These are phyloP conservation scores for Aquanectria penicillioides DNA, from an alignment of 2,329 filamentous ascomycete species.

Conservation along the genomic window DNA sequence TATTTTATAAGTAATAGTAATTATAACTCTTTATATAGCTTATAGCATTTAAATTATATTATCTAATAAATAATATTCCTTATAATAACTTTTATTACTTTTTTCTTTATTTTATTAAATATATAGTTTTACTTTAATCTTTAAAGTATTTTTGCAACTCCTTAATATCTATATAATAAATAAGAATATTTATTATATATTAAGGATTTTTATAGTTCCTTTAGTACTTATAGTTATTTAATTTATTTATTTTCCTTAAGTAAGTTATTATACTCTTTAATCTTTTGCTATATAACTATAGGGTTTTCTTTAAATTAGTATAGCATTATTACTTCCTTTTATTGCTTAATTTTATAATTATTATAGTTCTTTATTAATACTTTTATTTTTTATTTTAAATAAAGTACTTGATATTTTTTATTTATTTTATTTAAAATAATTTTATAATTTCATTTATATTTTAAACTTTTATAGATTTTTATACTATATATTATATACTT, in stretches of 20 bases:
- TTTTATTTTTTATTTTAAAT: neutral
- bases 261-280: no score
- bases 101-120: slow-evolving; percentile 5
- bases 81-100: slow-evolving; percentile 12
- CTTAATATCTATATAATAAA: slow-evolving; percentile 16
- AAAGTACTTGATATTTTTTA: neutral
- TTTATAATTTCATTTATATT: neutral
- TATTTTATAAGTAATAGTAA: slow-evolving; percentile 9
- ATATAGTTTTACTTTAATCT: slow-evolving; percentile 7
- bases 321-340: neutral
- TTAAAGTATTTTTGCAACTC: slow-evolving; percentile 20
- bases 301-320: no score
- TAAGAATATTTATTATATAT: slow-evolving; percentile 15
- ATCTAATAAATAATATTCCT: slow-evolving; percentile 8
- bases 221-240: neutral
- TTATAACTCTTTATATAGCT: slow-evolving; percentile 24
- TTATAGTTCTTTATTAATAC: neutral
- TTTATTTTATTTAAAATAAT: neutral
- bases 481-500: slow-evolving; percentile 7
- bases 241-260: neutral
- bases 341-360: neutral
- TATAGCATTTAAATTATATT: neutral
- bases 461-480: slow-evolving; percentile 14
- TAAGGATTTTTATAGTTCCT: slow-evolving; percentile 13
- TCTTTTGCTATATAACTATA: neutral